phyloP scores from a whole-genome alignment of 306 rosid genomes.

The Medicago truncatula region MtrunA17r5.0-ANR NC_053048.1:43402501-43403000 shows the following conservation, averaged over 20 bases:
- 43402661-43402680: slow-evolving; percentile 79
- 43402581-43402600: slow-evolving; percentile 76
- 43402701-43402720: slow-evolving; percentile 50
- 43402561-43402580: slow-evolving; percentile 66
- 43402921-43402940: slow-evolving; percentile 74
- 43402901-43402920: slow-evolving; percentile 62
- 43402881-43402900: slow-evolving; percentile 85
- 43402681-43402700: slow-evolving; percentile 54
- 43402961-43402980: slow-evolving; percentile 55
- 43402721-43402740: slow-evolving; percentile 71
- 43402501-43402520: slow-evolving; percentile 77
- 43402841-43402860: slow-evolving; percentile 87
- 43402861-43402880: slow-evolving; percentile 68
- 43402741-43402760: slow-evolving; percentile 71
- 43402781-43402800: slow-evolving; percentile 48
- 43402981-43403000: slow-evolving; percentile 59
- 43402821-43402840: slow-evolving; percentile 55
- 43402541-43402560: slow-evolving; percentile 67
- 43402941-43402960: slow-evolving; percentile 48
- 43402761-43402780: slow-evolving; percentile 81
- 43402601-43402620: slow-evolving; percentile 79
- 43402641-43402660: slow-evolving; percentile 91
- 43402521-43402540: slow-evolving; percentile 67
- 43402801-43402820: slow-evolving; percentile 55
- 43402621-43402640: slow-evolving; percentile 58